A percentile compares a stretch with the other conserved stretches of the same genome.
Evolutionary conservation across 345 rosid genomes (phyloP).

Genomic region (Brassica incana): DNA sequence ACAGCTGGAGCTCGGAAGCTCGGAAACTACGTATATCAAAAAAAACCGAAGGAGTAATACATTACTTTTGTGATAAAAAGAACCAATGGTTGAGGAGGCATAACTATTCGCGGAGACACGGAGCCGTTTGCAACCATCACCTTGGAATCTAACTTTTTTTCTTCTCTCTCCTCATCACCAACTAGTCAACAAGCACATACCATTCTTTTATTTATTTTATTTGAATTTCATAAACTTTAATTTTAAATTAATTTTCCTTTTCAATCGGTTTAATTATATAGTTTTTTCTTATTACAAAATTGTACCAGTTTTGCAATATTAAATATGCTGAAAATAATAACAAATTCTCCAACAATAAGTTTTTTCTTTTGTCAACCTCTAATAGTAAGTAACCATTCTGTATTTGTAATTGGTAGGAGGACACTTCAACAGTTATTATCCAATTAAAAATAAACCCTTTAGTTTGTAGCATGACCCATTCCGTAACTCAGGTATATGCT

Average conservation of each 20-base stretch:
- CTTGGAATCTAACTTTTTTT: slow-evolving; percentile 43
- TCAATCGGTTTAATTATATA: neutral
- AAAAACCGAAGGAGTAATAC: too few species aligned
- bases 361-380: too few species aligned
- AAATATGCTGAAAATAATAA: neutral
- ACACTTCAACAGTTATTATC: slow-evolving; percentile 5
- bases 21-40: too few species aligned
- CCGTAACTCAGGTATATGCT: slow-evolving; percentile 15
- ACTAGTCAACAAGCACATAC: slow-evolving; percentile 40
- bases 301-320: neutral
- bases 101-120: slow-evolving; percentile 60
- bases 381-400: slow-evolving; percentile 2
- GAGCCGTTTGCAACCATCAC: slow-evolving; percentile 56
- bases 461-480: slow-evolving; percentile 25
- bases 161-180: slow-evolving; percentile 32
- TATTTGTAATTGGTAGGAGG: neutral
- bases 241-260: neutral
- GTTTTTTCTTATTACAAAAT: neutral
- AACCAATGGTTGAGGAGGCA: slow-evolving; percentile 49
- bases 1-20: too few species aligned
- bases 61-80: slow-evolving; percentile 7
- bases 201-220: neutral
- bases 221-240: neutral
- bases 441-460: neutral
- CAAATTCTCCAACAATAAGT: neutral